Base-by-base conservation (phyloP, 2,329 filamentous ascomycete species). In the Fusarium metavorans region DNA sequence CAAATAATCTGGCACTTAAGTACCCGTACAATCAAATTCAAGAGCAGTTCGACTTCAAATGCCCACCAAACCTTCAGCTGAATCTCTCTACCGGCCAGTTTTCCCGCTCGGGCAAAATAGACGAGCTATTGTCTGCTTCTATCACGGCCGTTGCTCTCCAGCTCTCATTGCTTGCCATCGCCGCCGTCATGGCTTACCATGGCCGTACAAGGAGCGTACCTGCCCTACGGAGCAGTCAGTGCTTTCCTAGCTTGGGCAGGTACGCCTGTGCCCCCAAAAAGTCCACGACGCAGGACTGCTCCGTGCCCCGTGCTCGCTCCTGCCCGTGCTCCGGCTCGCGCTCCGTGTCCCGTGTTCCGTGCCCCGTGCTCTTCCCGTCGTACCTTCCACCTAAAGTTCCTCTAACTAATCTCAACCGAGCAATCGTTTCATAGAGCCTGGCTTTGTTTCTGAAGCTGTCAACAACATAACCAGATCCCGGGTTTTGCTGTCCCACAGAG, bases 241-340 rank as follows among this genome's bases (percentile, higher is more conserved):
- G 72, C 57, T 71, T 77, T 66, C 73, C 73, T 66, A 75, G 63
- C 69, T n/a, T 71, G 50, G 68, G 73, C 68, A 74, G 71, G 71
- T 67, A 56, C 48, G 48, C 68, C 56, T 72, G 73, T 52, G 65
- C 72, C 37, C 61, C 54, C 54, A 39, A 35, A 35, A 58, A 60
- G 61, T 27, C 58, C 41, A 52, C 35, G 35, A 37, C 14, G 25
- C 48, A 48, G 52, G 62, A 45, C 65, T 73, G 43, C 52, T 59
- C 37, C 48, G 60, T 72, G 72, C 72, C 54, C 72, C 72, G 68
- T 74, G 72, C 72, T 72, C 45, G 50, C 52, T 50, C 37, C 34
- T 45, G 58, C 67, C 72, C 72, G 68, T 74, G 50, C 56, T 59
- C 72, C 72, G 71, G 72, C 71, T 74, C 60, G 45, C 60, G 45